Percentiles rank a stretch among this genome's conserved stretches.
Conservation (phyloP, 192 early-diverging fungal genomes). For the Rhizophagus prolifer region DNA sequence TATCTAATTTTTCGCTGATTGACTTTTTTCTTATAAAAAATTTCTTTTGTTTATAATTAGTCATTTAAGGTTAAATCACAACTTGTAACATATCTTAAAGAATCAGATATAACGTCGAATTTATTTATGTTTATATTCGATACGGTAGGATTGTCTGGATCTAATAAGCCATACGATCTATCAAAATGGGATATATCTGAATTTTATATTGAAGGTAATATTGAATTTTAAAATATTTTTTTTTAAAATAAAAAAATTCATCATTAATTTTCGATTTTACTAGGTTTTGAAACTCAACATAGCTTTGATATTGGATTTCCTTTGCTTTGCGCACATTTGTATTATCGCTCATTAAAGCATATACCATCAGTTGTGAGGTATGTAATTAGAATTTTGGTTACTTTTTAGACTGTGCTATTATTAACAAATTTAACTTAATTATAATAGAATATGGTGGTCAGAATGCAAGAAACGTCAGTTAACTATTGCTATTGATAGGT, state of each 20-base stretch:
- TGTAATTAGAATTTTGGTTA: neutral
- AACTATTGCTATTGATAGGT: constrained; percentile 69
- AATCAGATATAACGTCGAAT: constrained; percentile 43
- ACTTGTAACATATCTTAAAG: constrained; percentile 59
- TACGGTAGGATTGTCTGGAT: constrained; percentile 55
- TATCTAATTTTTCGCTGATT: neutral
- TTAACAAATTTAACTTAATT: neutral
- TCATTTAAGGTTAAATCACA: constrained; percentile 61
- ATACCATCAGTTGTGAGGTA: constrained; percentile 69
- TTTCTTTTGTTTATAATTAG: constrained; percentile 37
- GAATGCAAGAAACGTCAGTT: constrained; percentile 79
- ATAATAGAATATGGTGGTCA: constrained; percentile 66
- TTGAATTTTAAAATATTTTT: constrained; percentile 10
- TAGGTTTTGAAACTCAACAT: constrained; percentile 45
- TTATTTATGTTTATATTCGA: constrained; percentile 66
- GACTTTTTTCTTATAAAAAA: neutral
- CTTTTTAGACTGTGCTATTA: neutral
- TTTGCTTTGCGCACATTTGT: constrained; percentile 73
- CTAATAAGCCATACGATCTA: constrained; percentile 59
- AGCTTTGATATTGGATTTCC: constrained; percentile 55
- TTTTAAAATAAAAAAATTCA: neutral
- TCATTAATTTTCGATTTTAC: neutral
- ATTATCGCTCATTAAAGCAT: constrained; percentile 59
- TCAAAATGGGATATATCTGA: constrained; percentile 65
- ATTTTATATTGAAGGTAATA: constrained; percentile 61